Evolutionary conservation across 2,329 filamentous ascomycete genomes (phyloP).

Genomic region (Monosporascus sp.): DNA sequence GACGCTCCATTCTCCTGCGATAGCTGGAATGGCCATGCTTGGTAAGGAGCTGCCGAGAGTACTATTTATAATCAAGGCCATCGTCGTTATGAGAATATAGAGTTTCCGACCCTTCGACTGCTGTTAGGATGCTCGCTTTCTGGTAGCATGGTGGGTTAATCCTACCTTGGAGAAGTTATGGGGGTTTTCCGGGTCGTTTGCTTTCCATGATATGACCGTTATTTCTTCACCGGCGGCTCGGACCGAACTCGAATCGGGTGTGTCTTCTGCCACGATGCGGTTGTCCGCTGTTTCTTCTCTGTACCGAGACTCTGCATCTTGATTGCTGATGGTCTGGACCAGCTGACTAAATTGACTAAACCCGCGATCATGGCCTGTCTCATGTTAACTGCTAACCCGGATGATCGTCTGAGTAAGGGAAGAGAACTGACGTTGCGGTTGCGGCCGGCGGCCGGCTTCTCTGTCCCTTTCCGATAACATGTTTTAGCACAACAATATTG

Average conservation of each 20-base stretch:
- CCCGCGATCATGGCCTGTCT: conserved; percentile 4
- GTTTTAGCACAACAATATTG: not conserved
- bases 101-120: conserved; percentile 45
- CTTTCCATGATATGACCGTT: conserved; percentile 39
- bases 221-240: conserved; percentile 17
- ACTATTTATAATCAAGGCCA: conserved; percentile 59
- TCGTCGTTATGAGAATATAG: conserved; percentile 48
- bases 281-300: conserved; percentile 37
- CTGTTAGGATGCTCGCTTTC: conserved; percentile 1
- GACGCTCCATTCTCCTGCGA: conserved; percentile 52
- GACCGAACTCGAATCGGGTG: conserved; percentile 8
- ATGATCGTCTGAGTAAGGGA: not conserved
- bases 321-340: conserved; percentile 29
- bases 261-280: conserved; percentile 10
- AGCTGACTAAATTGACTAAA: conserved; percentile 15
- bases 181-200: conserved; percentile 46
- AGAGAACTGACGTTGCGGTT: not conserved
- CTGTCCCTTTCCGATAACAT: not conserved
- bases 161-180: conserved; percentile 44
- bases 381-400: not conserved
- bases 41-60: conserved; percentile 63
- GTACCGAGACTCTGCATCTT: conserved; percentile 36
- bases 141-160: not conserved
- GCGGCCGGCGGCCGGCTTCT: not conserved
- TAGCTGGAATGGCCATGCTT: conserved; percentile 55